A percentile compares a stretch with the other conserved stretches of the same genome.
phyloP scores from a whole-genome alignment of 1,284 basidiomycete species.

The Xerocomus nothofagi region DNA sequence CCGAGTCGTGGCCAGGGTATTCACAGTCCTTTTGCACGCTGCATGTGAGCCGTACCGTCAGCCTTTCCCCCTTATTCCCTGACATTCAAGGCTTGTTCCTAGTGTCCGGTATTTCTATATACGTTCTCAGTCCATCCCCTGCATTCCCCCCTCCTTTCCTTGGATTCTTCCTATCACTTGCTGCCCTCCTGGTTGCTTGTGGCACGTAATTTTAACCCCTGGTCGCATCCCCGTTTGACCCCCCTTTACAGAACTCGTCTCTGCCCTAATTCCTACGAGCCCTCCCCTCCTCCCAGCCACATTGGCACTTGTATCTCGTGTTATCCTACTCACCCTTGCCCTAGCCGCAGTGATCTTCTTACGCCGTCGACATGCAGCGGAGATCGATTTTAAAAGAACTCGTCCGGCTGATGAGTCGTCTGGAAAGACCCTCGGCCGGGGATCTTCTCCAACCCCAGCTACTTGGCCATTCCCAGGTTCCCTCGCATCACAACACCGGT shows the following conservation, averaged over 20 bases:
- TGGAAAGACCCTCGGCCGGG: constrained; percentile 14
- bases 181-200: constrained; percentile 27
- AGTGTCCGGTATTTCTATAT: constrained; percentile 31
- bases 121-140: constrained; percentile 18
- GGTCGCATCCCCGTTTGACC: neutral
- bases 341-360: constrained; percentile 8
- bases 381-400: constrained; percentile 16
- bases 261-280: constrained; percentile 25
- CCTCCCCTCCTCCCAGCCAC: constrained; percentile 27
- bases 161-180: constrained; percentile 17
- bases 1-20: constrained; percentile 16
- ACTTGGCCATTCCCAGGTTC: constrained; percentile 37
- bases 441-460: constrained; percentile 32
- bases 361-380: constrained; percentile 1
- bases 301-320: constrained; percentile 28
- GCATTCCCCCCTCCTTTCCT: constrained; percentile 16
- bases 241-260: constrained; percentile 22
- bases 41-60: constrained; percentile 18
- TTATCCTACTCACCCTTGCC: constrained; percentile 21
- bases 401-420: neutral
- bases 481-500: constrained; percentile 19
- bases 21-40: constrained; percentile 20
- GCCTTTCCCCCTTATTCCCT: neutral
- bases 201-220: constrained; percentile 19
- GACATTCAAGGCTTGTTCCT: neutral